phyloP scores from a whole-genome alignment of 768 basidiomycete species.

The Baorangia bicolor region DNA sequence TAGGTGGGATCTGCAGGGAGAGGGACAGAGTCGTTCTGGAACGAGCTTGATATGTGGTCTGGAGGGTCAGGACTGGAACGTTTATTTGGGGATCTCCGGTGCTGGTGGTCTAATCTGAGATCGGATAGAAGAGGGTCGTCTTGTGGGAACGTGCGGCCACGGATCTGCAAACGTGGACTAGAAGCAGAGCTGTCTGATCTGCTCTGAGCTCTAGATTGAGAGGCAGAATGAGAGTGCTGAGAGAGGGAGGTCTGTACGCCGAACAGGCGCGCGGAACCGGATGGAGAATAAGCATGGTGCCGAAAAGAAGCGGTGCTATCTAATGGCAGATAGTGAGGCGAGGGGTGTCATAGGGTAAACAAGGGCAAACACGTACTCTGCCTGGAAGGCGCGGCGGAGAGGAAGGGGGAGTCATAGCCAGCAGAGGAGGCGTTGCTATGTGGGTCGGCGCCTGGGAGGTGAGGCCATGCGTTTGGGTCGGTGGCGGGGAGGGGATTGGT shows the following conservation, averaged over 20 bases:
- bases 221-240: slow-evolving; percentile 33
- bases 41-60: slow-evolving; percentile 9
- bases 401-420: slow-evolving; percentile 19
- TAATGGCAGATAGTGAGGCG: slow-evolving; percentile 13
- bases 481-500: slow-evolving; percentile 21
- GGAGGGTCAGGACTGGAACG: slow-evolving; percentile 23
- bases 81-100: slow-evolving; percentile 11
- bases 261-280: slow-evolving; percentile 32
- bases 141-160: slow-evolving; percentile 42
- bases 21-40: slow-evolving; percentile 12
- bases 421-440: slow-evolving; percentile 41
- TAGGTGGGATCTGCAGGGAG: slow-evolving; percentile 12
- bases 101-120: slow-evolving; percentile 23
- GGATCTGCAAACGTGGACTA: slow-evolving; percentile 43
- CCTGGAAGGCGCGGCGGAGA: slow-evolving; percentile 33
- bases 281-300: slow-evolving; percentile 29
- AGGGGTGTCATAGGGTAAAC: slow-evolving; percentile 3
- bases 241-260: slow-evolving; percentile 39
- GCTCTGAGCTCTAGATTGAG: slow-evolving; percentile 47
- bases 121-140: slow-evolving; percentile 34
- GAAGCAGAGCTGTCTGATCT: slow-evolving; percentile 48
- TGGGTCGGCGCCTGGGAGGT: slow-evolving; percentile 15
- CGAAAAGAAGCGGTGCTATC: slow-evolving; percentile 31
- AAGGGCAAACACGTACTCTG: slow-evolving; percentile 37
- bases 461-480: slow-evolving; percentile 20